A percentile compares a stretch with the other conserved stretches of the same genome.
phyloP scores from a whole-genome alignment of 257 asterid species.

The Henckelia pumila region DNA sequence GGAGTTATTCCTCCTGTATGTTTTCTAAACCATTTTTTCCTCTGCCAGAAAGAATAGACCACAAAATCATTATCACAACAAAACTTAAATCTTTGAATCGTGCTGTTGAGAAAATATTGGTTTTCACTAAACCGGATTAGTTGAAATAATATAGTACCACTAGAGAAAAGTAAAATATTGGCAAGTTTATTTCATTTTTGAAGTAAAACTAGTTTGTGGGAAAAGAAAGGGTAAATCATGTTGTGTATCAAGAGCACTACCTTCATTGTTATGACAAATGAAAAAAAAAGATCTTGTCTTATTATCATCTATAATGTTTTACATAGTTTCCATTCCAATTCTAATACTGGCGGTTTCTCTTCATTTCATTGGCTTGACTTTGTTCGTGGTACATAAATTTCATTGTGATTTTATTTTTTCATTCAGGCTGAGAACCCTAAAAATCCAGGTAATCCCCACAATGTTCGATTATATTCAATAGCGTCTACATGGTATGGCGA shows the following conservation, averaged over 20 bases:
- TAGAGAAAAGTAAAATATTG: not conserved
- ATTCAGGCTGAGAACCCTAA: constrained; percentile 90
- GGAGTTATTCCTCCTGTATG: constrained; percentile 94
- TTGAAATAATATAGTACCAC: not conserved
- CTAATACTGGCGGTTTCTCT: not conserved
- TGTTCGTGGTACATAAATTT: not conserved
- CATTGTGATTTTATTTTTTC: constrained; percentile 2
- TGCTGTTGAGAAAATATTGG: constrained; percentile 5
- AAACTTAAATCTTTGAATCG: not conserved
- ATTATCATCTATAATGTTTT: not conserved
- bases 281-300: not conserved
- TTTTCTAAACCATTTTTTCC: constrained; percentile 7
- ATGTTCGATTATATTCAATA: constrained; percentile 83
- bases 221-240: not conserved
- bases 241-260: not conserved
- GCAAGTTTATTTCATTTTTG: not conserved
- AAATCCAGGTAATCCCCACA: constrained; percentile 86
- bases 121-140: constrained; percentile 3
- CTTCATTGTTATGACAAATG: constrained; percentile 1
- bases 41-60: not conserved
- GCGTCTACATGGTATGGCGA: constrained; percentile 94
- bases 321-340: not conserved
- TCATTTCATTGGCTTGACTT: constrained; percentile 2
- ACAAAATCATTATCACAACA: not conserved
- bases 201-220: not conserved